phyloP scores from a whole-genome alignment of 2,329 filamentous ascomycete genomes.

The Aureobasidium sp. region DNA sequence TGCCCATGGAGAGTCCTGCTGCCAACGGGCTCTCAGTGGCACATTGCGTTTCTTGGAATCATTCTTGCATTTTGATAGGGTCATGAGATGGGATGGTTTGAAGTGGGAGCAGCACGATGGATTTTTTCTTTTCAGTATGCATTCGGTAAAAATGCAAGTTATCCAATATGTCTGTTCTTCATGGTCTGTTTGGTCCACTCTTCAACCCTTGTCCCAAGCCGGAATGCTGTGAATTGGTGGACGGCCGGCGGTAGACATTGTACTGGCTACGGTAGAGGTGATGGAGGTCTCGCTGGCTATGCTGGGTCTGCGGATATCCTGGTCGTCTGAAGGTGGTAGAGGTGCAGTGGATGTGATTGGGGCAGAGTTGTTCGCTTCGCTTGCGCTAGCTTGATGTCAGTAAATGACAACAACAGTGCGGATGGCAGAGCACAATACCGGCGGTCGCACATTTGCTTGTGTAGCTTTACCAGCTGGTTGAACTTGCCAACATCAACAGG shows the following conservation, averaged over 20 bases:
- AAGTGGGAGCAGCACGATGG: background rate
- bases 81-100: background rate
- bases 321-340: background rate
- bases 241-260: background rate
- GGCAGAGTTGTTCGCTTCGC: background rate
- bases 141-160: background rate
- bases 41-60: background rate
- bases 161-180: background rate
- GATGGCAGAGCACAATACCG: background rate
- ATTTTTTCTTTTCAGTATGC: background rate
- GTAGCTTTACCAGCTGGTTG: conserved; percentile 2
- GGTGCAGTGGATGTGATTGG: background rate
- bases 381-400: background rate
- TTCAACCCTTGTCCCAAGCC: background rate
- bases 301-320: background rate
- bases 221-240: background rate
- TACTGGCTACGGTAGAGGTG: background rate
- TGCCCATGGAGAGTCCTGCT: background rate
- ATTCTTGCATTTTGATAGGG: background rate
- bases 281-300: background rate
- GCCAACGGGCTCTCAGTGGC: background rate
- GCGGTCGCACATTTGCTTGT: background rate
- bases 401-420: too few relatives aligned
- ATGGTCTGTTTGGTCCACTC: background rate
- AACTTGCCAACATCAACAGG: background rate